Base-by-base conservation (phyloP, 2,329 filamentous ascomycete species). In the Neurospora crassa region DNA sequence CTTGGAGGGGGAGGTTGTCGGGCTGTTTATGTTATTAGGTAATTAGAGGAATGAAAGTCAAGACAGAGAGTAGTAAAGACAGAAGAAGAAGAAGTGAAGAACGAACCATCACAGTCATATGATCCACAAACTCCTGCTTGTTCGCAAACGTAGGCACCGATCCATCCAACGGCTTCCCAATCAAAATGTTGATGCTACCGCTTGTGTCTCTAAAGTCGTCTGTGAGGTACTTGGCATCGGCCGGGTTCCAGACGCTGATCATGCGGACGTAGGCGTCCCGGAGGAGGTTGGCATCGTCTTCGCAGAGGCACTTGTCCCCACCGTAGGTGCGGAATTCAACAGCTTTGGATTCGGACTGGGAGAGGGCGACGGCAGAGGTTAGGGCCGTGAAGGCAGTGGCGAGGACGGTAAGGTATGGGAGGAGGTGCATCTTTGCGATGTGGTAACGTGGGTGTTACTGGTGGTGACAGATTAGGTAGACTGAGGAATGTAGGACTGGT, bases 111-210 rank as follows among this genome's bases (percentile, higher is more conserved):
- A 40, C 67, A 18, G 69, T 67, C 71, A 74, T 63, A 45, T 76
- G 71, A n/a, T 71, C 71, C 24, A 79, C 75, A 70, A 81, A 81
- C 10, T 78, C 77, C 6, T 74, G 34, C 70, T 78, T 78, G 67
- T 41, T 74, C 0, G 78, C 74, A 72, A 81, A 81, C n/a, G 79
- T 81, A 42, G 67, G 20, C 34, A 69, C 53, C n/a, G 67, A 71
- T 18, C 53, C 53, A 5, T 77, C 79, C 1, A 80, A 72, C 6
- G 78, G 77, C 41, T 77, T 75, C 37, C 76, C 75, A 18, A 74
- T 73, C 34, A 79, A 72, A 40, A 47, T 74, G 74, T 81, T 81
- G 76, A 80, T 79, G 73, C 77, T 79, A 76, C 79, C 78, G 1
- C 78, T 79, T 7, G 69, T 74, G 71, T 80, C 80, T n/a, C 69